phyloP scores from a whole-genome alignment of 345 rosid genomes.

The Physaria fendleri region DNA sequence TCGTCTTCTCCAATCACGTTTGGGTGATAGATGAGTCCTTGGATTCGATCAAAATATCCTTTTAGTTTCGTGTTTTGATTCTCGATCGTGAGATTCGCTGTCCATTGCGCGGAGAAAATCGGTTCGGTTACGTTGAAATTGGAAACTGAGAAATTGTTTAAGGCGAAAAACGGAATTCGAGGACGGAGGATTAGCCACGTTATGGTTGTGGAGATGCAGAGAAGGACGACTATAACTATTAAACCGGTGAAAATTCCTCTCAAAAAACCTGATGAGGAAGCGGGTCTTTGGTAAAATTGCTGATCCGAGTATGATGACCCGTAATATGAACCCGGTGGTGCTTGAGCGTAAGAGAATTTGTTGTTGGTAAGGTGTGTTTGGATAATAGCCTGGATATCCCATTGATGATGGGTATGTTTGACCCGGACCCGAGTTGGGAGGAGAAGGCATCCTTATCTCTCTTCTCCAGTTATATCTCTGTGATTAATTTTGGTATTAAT shows the following conservation, averaged over 20 bases:
- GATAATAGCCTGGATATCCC: conserved; percentile 31
- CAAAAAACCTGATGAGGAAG: conserved; percentile 22
- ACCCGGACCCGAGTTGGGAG: conserved; percentile 17
- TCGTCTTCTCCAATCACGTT: conserved; percentile 24
- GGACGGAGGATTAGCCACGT: conserved; percentile 34
- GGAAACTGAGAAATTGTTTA: conserved; percentile 28
- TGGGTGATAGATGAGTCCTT: conserved; percentile 16
- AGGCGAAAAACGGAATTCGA: conserved; percentile 26
- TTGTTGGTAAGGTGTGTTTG: too few relatives aligned
- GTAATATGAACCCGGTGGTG: conserved; percentile 44
- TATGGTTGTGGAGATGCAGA: conserved; percentile 29
- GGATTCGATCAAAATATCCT: conserved; percentile 30
- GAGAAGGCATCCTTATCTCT: conserved; percentile 29
- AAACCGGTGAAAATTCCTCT: conserved; percentile 36
- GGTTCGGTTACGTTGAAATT: conserved; percentile 31
- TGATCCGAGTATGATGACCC: conserved; percentile 14
- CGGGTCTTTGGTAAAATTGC: conserved; percentile 14
- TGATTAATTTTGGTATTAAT: neutral
- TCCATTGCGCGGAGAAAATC: conserved; percentile 33
- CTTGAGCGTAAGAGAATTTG: conserved; percentile 29
- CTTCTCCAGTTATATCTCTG: too few relatives aligned
- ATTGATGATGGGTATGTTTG: conserved; percentile 22
- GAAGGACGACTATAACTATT: conserved; percentile 31
- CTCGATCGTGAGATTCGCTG: conserved; percentile 21
- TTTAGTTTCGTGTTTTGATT: conserved; percentile 37